These are phyloP conservation scores for Paecilomyces fulvus DNA, from an alignment of 2,329 filamentous ascomycete genomes.

Conservation along the genomic window DNA sequence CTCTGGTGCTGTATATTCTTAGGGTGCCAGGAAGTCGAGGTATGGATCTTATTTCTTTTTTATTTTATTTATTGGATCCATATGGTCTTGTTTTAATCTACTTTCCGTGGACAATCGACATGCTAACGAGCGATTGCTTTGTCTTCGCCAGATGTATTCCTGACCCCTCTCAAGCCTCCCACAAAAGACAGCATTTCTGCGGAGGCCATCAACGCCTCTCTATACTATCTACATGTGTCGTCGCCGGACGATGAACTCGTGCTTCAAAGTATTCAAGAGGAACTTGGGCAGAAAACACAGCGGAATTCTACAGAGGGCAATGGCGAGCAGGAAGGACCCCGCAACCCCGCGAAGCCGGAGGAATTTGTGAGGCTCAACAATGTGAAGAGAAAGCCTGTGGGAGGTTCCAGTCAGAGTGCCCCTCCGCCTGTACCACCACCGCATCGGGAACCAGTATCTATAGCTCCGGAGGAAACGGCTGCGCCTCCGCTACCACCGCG, in stretches of 20 bases:
- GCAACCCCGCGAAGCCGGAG: constrained; percentile 10
- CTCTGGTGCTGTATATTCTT: constrained; percentile 82
- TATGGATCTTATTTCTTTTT: constrained; percentile 29
- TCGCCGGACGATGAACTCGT: constrained; percentile 48
- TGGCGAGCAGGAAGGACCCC: not conserved
- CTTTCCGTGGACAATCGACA: not conserved
- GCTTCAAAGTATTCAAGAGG: constrained; percentile 20
- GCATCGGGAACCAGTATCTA: constrained; percentile 10
- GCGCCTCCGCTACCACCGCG: not conserved
- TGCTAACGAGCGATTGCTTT: not conserved
- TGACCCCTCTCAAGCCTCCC: constrained; percentile 83
- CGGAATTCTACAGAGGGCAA: not conserved
- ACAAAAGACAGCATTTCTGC: constrained; percentile 74
- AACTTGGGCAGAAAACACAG: constrained; percentile 3
- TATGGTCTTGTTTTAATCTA: constrained; percentile 1
- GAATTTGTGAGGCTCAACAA: constrained; percentile 28
- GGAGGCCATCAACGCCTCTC: constrained; percentile 74
- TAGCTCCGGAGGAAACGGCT: not conserved
- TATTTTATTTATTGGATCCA: constrained; percentile 8
- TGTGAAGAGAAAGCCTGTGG: constrained; percentile 32
- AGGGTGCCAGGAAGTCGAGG: constrained; percentile 85
- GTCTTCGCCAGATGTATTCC: constrained; percentile 65
- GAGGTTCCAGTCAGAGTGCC: constrained; percentile 7
- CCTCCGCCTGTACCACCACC: constrained; percentile 11
- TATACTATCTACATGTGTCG: constrained; percentile 86